These are phyloP conservation scores for Geotrichum candidum DNA, from an alignment of 1,139 yeast genomes.

Conservation along the genomic window DNA sequence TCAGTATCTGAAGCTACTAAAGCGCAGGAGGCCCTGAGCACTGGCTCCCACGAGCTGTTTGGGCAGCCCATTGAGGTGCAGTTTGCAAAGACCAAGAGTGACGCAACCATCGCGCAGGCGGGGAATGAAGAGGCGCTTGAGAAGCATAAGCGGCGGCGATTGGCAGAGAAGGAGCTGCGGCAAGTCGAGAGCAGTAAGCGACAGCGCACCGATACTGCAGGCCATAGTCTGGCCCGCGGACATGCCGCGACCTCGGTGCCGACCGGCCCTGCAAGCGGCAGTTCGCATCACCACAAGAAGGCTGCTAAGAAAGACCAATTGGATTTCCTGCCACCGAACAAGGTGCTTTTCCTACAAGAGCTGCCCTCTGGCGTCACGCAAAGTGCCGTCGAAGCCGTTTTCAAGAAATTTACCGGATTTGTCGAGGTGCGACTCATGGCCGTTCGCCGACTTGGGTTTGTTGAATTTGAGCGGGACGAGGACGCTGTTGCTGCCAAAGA, in stretches of 20 bases:
- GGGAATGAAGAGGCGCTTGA: conserved; percentile 31
- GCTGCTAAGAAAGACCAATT: conserved; percentile 21
- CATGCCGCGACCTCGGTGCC: background rate
- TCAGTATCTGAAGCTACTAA: conserved; percentile 43
- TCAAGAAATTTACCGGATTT: conserved; percentile 52
- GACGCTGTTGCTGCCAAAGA: conserved; percentile 45
- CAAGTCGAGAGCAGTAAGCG: conserved; percentile 18
- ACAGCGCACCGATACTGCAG: background rate
- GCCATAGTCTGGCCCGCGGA: background rate
- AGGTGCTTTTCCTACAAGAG: conserved; percentile 60
- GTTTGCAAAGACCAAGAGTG: conserved; percentile 46
- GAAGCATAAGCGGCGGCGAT: conserved; percentile 31
- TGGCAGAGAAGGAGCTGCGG: conserved; percentile 29
- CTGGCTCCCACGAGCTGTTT: conserved; percentile 37
- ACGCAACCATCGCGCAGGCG: conserved; percentile 35
- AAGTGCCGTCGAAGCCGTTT: conserved; percentile 42
- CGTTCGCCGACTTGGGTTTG: conserved; percentile 66
- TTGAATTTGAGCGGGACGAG: conserved; percentile 61
- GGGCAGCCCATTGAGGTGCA: conserved; percentile 48
- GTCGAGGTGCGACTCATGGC: conserved; percentile 60
- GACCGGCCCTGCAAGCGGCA: background rate
- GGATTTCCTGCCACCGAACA: conserved; percentile 56
- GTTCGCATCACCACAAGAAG: conserved; percentile 20
- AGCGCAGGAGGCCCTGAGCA: conserved; percentile 22
- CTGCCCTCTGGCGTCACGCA: conserved; percentile 46